Base-by-base conservation (phyloP, 2,329 filamentous ascomycete genomes). In the Aspergillus sclerotialis region DNA sequence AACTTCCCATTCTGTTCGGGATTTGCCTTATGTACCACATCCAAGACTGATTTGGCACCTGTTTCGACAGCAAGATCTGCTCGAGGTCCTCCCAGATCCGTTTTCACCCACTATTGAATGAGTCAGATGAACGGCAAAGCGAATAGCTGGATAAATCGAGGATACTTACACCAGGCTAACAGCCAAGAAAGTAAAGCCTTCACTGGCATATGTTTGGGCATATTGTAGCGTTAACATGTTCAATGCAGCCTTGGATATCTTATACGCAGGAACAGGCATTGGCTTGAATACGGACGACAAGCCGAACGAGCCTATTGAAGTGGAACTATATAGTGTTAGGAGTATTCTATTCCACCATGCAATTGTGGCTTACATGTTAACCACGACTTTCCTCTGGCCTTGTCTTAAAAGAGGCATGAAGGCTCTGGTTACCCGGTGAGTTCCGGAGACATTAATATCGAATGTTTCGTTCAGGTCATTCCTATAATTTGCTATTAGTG, bases 1-100 rank as follows among this genome's bases (percentile, higher is more conserved):
- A 75, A 80, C 41, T 66, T 75, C 9, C 69, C 69, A 41, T 59
- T 67, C 18, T 61, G 57, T 33, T 60, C 54, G 3, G 61, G 55
- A 0, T 53, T 63, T 7, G 58, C 45, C 15, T 34, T 50, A 11
- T 67, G 44, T 1, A 80, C 54, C 39, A 77, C 73, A 2, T 60
- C 55, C 24, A 63, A 42, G 4, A 63, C 50, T 1, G 55, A 58
- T 5, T 58, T 49, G 0, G 60, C 60, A 4, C 68, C 66, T 1
- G 52, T 46, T 13, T 63, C 58, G 2, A 64, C 53, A 0, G 58
- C 48, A 2, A 72, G 48, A 43, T 72, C 66, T 4, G 69, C 68
- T 6, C 46, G 30, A 0, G 51, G 32, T 13, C 56, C 51, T 8
- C 66, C 67, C 13, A 70, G 42, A 13, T 70, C 66, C 0, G 67